Percentiles rank a stretch among this genome's conserved stretches.
Evolutionary conservation across 148 eudicot species (phyloP).

Genomic region (Chenopodium quinoa): DNA sequence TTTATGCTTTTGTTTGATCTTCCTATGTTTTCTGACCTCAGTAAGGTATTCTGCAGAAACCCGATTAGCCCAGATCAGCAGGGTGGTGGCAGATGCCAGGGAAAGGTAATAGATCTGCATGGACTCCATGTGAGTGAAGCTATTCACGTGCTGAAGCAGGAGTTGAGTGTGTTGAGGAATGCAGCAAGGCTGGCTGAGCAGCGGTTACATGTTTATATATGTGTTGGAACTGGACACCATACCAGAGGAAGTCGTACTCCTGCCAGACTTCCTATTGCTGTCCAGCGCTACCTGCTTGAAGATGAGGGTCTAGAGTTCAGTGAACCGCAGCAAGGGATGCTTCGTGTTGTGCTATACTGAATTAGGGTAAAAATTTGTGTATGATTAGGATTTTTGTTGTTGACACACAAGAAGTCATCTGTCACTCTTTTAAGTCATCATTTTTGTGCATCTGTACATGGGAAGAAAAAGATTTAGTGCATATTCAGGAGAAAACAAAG

Average conservation of each 20-base stretch:
- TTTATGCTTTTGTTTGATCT: background rate
- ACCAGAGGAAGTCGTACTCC: conserved; percentile 87
- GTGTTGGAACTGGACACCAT: conserved; percentile 95
- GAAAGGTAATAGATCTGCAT: conserved; percentile 83
- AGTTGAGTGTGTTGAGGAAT: conserved; percentile 55
- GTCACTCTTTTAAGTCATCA: conserved; percentile 23
- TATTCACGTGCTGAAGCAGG: conserved; percentile 70
- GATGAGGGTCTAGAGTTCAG: conserved; percentile 86
- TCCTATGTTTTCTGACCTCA: conserved; percentile 10
- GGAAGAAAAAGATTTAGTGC: conserved; percentile 35
- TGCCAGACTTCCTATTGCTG: conserved; percentile 81
- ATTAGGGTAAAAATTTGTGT: conserved; percentile 30
- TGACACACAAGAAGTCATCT: conserved; percentile 23
- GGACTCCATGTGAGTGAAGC: conserved; percentile 92
- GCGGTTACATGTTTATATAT: conserved; percentile 62
- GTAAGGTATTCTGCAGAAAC: conserved; percentile 51
- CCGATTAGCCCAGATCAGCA: conserved; percentile 49
- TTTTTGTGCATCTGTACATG: conserved; percentile 59
- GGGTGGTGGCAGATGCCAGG: conserved; percentile 59
- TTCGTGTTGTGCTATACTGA: conserved; percentile 79
- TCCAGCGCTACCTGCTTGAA: conserved; percentile 86
- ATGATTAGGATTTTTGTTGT: conserved; percentile 25
- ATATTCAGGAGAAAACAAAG: conserved; percentile 24
- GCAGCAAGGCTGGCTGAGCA: conserved; percentile 71
- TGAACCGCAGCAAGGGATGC: conserved; percentile 94